phyloP scores from a whole-genome alignment of 169 alveolate species.

The Babesia sp. region DNA sequence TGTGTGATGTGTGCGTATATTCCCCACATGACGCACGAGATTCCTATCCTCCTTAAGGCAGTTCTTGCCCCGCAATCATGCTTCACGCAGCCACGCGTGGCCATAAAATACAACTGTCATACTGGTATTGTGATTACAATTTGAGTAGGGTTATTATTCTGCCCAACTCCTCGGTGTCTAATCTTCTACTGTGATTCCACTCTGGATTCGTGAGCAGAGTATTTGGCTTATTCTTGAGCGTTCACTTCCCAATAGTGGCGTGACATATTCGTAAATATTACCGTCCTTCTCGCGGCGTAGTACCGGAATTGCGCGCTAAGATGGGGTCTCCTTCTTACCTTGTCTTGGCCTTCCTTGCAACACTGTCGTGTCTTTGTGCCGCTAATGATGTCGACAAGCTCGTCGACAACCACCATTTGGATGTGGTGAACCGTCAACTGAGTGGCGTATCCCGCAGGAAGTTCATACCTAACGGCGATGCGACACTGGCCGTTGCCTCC shows the following conservation, averaged over 20 bases:
- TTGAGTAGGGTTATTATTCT: neutral
- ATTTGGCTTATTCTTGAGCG: neutral
- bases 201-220: neutral
- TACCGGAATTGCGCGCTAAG: neutral
- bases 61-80: too few relatives aligned
- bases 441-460: constrained; percentile 28
- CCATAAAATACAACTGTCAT: too few relatives aligned
- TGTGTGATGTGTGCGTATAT: too few relatives aligned
- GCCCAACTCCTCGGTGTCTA: neutral
- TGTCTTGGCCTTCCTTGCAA: constrained; percentile 13
- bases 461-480: constrained; percentile 1
- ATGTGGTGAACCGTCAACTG: neutral
- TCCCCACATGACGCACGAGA: too few relatives aligned
- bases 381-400: neutral
- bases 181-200: neutral
- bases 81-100: too few relatives aligned
- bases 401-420: neutral
- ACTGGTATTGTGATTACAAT: too few relatives aligned
- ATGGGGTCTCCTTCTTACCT: neutral
- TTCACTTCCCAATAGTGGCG: neutral
- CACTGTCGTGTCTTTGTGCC: constrained; percentile 4
- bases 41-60: too few relatives aligned
- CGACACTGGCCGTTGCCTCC: neutral
- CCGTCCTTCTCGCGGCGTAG: neutral
- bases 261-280: neutral